Base-by-base conservation (phyloP, 2,329 filamentous ascomycete genomes). In the Diaporthe aspalathi region DNA sequence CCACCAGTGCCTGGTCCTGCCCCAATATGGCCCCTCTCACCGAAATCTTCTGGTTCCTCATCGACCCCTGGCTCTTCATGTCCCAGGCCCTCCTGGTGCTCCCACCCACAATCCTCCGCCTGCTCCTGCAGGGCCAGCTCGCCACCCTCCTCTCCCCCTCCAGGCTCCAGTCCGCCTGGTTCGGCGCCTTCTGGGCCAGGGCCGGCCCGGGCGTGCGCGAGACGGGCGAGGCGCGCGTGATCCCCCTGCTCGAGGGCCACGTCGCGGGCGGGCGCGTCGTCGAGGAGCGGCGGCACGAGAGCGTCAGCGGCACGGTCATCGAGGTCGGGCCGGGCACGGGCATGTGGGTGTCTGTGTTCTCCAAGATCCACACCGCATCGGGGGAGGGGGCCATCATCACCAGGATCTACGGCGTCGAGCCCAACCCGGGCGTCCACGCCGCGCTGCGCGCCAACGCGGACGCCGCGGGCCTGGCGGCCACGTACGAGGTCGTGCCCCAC, bases 311-410 rank as follows among this genome's bases (percentile, higher is more conserved):
- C 3, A 81, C 85, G 2, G 86, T 90, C 6, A 78, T 92, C 53
- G 91, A 93, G 79, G 84, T 92, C 68, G 90, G 90, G 3, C 86
- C 90, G 1, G 91, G 88, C 3, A 84, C 80, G 1, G 90, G 90
- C 3, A 83, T 89, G 78, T 92, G 89, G 89, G 84, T 89, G 5
- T 83, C 86, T 45, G 78, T 90, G 22, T 89, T 90, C 52, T 70
- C 72, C 2, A 68, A 38, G 29, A 54, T 68, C 67, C 68, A 62
- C 71, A 70, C 73, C 14, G 35, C 35, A 7, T 62, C 74, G 43
- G 52, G 20, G 65, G 54, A n/a, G n/a, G n/a, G n/a, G n/a, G n/a
- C n/a, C n/a, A n/a, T n/a, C 1, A 76, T 88, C 68, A 83, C 79
- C 40, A 84, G 83, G 40, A 82, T 92, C 53, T 91, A 89, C 75